Conservation (phyloP, 352 stramenopile species). For the Aphanomyces invadans region DNA sequence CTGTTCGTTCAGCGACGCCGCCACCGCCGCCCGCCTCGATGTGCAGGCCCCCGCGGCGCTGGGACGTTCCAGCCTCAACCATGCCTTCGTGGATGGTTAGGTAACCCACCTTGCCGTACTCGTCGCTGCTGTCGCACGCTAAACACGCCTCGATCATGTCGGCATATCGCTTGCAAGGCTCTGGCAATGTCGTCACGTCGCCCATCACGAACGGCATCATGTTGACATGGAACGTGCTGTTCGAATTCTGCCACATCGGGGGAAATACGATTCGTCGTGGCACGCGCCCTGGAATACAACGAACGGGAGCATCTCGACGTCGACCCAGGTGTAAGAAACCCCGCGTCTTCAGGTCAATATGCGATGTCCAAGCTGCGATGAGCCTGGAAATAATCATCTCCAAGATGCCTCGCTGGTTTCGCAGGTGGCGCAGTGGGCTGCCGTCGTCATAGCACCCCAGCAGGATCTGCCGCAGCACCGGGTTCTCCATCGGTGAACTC, state of each 20-base stretch:
- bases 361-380: not conserved
- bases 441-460: conserved; percentile 13
- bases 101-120: conserved; percentile 21
- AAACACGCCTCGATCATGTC: conserved; percentile 14
- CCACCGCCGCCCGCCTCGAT: conserved; percentile 23
- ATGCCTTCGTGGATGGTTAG: conserved; percentile 27
- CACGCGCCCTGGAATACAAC: not conserved
- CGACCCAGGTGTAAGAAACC: not conserved
- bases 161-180: no score
- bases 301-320: not conserved
- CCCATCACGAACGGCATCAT: conserved; percentile 27
- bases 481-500: not conserved
- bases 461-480: not conserved
- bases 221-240: conserved; percentile 25
- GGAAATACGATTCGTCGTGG: conserved; percentile 4
- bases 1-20: not conserved
- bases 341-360: not conserved
- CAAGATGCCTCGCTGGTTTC: conserved; percentile 17
- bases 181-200: no score
- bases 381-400: not conserved
- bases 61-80: conserved; percentile 21
- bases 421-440: conserved; percentile 12
- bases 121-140: not conserved
- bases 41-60: conserved; percentile 25
- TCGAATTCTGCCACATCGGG: not conserved